Base-by-base conservation (phyloP, 2,329 filamentous ascomycete species). In the Xylariaceae sp. region DNA sequence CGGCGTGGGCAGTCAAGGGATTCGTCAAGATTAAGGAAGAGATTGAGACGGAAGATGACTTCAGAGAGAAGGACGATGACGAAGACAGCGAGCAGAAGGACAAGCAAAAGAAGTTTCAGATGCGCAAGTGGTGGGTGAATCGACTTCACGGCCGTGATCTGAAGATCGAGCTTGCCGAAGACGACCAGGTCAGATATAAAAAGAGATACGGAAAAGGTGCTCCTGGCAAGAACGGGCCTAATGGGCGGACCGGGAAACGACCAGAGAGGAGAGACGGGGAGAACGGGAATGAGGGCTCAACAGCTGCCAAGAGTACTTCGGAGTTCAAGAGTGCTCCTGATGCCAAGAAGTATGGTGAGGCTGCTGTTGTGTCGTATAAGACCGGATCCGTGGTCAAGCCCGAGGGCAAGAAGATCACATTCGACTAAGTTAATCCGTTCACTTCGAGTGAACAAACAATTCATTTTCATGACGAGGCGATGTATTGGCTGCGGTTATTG, bases 91-190 rank as follows among this genome's bases (percentile, higher is more conserved):
- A 73, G 4, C 71, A 65, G 11, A 69, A 72, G 11, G 74, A 74
- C 54, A 82, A 82, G 71, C 71, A 78, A 65, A 79, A 76, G 71
- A 80, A 80, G 72, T 82, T 78, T 67, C 85, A 84, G 74, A 84
- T 75, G 68, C 78, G 82, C 65, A 88, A 88, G 73, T 90, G 92
- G 82, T 95, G 91, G 83, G 87, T 97, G 65, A 96, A 96, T 76
- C 84, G 86, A 68, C 82, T 97, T 58, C 79, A 88, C 55, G 92
- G 92, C 34, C 84, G 94, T 35, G 82, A 86, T 64, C 80, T 99
- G 66, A 90, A 93, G 72, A 86, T 94, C 73, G 93, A 99, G 73
- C 92, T 93, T 69, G 94, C 94, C 17, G 94, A 99, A 76, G 94
- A 97, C 73, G 86, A 92, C 60, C 86, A 90, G 67, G 85, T 85